These are phyloP conservation scores for Carex parvula DNA, from an alignment of 176 grass and related monocot species.

Conservation along the genomic window DNA sequence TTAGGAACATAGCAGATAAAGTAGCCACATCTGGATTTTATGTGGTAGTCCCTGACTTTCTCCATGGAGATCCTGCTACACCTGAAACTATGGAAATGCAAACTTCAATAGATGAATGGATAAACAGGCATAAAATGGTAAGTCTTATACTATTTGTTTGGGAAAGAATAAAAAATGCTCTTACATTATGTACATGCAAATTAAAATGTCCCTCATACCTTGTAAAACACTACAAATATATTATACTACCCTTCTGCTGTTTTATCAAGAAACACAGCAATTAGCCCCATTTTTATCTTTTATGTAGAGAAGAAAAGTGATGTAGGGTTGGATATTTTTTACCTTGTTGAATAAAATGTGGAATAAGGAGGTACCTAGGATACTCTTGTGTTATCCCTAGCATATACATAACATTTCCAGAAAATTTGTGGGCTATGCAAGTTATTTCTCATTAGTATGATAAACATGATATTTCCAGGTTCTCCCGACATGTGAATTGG, in stretches of 20 bases:
- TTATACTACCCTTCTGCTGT: background rate
- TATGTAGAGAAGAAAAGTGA: background rate
- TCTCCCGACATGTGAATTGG: background rate
- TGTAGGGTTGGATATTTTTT: background rate
- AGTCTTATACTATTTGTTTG: background rate
- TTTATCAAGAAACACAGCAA: background rate
- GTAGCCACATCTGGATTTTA: conserved; percentile 28
- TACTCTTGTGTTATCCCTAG: background rate
- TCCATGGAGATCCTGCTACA: conserved; percentile 30
- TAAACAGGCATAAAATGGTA: conserved; percentile 21
- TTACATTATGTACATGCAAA: background rate
- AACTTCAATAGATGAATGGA: conserved; percentile 1
- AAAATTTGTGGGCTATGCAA: background rate
- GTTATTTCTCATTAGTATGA: background rate
- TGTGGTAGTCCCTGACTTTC: conserved; percentile 35
- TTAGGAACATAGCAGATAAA: conserved; percentile 38
- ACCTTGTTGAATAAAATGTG: background rate
- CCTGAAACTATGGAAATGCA: background rate
- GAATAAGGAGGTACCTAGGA: background rate
- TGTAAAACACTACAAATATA: background rate
- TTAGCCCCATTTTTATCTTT: background rate
- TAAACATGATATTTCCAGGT: background rate
- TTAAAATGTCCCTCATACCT: background rate
- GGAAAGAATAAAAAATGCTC: background rate
- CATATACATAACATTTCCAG: background rate